Evolutionary conservation across 2,329 filamentous ascomycete species (phyloP), one percentile per base, ranked within the genome.

Genomic region (Arthroderma uncinatum): DNA sequence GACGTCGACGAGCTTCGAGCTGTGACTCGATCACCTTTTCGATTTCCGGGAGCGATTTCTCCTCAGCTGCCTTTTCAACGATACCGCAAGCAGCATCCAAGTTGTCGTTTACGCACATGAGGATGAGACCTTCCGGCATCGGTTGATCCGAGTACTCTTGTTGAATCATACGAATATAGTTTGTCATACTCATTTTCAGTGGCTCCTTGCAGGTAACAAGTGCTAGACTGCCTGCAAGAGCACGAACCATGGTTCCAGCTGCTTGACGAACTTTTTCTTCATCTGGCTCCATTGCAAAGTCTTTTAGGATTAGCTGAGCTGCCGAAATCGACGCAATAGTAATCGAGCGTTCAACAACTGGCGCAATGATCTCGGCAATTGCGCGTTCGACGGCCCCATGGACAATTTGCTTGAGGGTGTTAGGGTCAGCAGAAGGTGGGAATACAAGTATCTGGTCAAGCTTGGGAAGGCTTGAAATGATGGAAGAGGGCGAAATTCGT

Each of bases 41-140:
- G 59, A 98, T 97, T 70, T 98, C 93, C 1, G 89, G 87, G 39
- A 96, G 78, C 8, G 93, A 93, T 60, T 92, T 87, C 66, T 95
- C 88, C 70, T 97, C 92, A 2, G 93, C 94, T 55, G 93, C 91
- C 71, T 93, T 90, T 72, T 98, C 93, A 48, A 98, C 94, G 61
- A 96, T 88, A 64, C 82, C 86, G 68, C 93, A 97, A 50, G 94
- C 92, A 40, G 90, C 80, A 64, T 98, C 93, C 30, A 98, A 80
- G 69, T 98, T 98, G 62, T 94, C 92, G 70, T 97, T 98, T 60
- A 98, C 92, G 71, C 94, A 97, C 89, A 98, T 96, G 57, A 97
- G 82, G 60, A 98, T 93, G 33, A 93, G 88, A 5, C 93, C 93
- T 73, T 98, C 93, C 0, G 93, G 89, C 60, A 98, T 80, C 14